Evolutionary conservation across 768 basidiomycete genomes (phyloP), one percentile per base, ranked within the genome.

Genomic region (Rhizopogon salebrosus): DNA sequence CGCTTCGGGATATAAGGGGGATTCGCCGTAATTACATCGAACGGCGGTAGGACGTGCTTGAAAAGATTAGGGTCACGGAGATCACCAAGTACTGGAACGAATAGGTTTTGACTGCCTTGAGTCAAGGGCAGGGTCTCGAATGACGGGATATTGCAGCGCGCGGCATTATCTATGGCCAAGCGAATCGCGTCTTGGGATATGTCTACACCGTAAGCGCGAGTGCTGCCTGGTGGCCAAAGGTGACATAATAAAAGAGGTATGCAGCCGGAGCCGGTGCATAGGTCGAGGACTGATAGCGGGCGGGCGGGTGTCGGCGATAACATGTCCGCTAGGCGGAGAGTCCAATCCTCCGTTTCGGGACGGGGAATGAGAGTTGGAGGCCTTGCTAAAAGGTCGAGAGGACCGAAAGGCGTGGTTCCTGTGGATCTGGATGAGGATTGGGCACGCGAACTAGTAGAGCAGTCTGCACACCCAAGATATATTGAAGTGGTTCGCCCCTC

Each of bases 251-350:
- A 75, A 38, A 97, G 79, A 2, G 93, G 89, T 48, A 98, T 94
- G 66, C 93, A 94, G 13, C 89, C 95, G 0, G 92, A 82, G 41
- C 95, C 95, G 5, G 94, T 95, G 66, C 95, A 93, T 41, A 98
- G 81, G 71, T 99, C 95, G 29, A 98, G 75, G 24, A 95, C 68
- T 27, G 71, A 72, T 14, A 77, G 24, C 0, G 71, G 70, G 6
- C 55, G 51, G 5, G 40, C 18, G 4, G 35, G 43, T 14, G 68
- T 64, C 7, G 75, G 75, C 3, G 67, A 55, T 48, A 81, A 60
- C n/a, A 64, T 62, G 11, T 77, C 70, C 24, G 84, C 76, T 51
- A 93, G 79, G 48, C 75, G 77, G 8, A 82, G 66, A 6, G 85
- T 75, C 88, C 89, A 91, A 57, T 92, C 70, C 63, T 97, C 92